Evolutionary conservation across 805 yeast genomes (phyloP).

Genomic region (Danielozyma ontarioensis): DNA sequence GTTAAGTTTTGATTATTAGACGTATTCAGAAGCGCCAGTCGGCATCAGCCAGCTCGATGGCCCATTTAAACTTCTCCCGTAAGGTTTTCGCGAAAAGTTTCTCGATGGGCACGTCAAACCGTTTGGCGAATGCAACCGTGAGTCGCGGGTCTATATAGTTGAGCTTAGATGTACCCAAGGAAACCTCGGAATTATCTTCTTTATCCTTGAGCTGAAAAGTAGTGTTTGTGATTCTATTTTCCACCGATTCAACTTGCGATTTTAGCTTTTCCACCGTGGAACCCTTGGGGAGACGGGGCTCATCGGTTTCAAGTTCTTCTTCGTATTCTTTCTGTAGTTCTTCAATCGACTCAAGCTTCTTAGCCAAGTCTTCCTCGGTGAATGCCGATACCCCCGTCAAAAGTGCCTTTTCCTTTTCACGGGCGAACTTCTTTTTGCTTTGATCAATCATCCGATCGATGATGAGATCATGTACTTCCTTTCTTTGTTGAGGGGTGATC

Average conservation of each 20-base stretch:
- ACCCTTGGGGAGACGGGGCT: conserved; percentile 47
- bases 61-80: conserved; percentile 93
- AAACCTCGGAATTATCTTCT: conserved; percentile 91
- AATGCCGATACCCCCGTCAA: conserved; percentile 12
- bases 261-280: conserved; percentile 65
- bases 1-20: too few relatives aligned
- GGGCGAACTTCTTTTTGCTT: conserved; percentile 55
- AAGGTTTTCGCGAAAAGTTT: conserved; percentile 86
- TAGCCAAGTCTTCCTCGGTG: conserved; percentile 52
- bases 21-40: conserved; percentile 79
- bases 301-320: conserved; percentile 55
- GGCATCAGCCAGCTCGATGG: conserved; percentile 83
- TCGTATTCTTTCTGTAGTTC: conserved; percentile 47
- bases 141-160: conserved; percentile 94
- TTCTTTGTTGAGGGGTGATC: conserved; percentile 59
- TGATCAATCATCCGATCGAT: conserved; percentile 64
- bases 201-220: conserved; percentile 79
- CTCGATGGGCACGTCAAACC: conserved; percentile 84
- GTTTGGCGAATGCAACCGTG: conserved; percentile 84
- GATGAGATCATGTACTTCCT: conserved; percentile 51
- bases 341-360: conserved; percentile 51
- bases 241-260: conserved; percentile 65
- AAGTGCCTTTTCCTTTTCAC: conserved; percentile 72
- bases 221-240: conserved; percentile 63
- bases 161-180: conserved; percentile 87